Conservation (phyloP, 176 grass and related monocot species). For the Oryza meridionalis region DNA sequence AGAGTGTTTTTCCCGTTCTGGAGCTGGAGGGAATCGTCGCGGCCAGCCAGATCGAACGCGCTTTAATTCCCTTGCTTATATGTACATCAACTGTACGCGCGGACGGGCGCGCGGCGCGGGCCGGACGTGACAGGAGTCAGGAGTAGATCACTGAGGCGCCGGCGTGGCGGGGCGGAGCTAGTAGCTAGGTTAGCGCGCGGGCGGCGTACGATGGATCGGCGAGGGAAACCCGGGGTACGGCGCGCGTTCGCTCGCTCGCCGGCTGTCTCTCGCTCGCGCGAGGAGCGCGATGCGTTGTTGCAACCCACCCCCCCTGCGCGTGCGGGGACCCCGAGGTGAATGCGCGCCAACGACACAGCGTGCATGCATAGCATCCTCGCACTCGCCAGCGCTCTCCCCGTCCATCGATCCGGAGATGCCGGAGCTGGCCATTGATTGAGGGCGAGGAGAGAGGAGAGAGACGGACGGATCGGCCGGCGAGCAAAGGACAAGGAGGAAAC, state of each 20-base stretch:
- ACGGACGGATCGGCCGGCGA: not conserved
- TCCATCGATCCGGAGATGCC: not conserved
- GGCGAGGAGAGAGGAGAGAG: not conserved
- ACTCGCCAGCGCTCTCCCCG: not conserved
- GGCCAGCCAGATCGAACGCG: not conserved
- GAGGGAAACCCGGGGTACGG: slow-evolving; percentile 60
- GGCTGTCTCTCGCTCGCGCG: not conserved
- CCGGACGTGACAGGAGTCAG: not conserved
- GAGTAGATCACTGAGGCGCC: not conserved
- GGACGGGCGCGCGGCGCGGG: too few relatives aligned
- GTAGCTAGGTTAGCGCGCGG: not conserved
- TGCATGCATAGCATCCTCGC: too few relatives aligned
- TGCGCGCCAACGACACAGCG: not conserved
- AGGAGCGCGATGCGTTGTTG: not conserved
- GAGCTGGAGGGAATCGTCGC: not conserved
- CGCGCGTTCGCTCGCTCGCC: not conserved
- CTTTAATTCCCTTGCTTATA: not conserved
- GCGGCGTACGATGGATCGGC: not conserved
- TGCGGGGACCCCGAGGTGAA: not conserved
- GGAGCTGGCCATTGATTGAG: not conserved
- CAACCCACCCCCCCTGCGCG: not conserved
- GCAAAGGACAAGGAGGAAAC: slow-evolving; percentile 5
- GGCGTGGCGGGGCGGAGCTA: not conserved
- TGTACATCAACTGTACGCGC: too few relatives aligned
- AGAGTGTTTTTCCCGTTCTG: slow-evolving; percentile 25